Conservation (phyloP, 2,329 filamentous ascomycete genomes). For the Fusarium nurragi region DNA sequence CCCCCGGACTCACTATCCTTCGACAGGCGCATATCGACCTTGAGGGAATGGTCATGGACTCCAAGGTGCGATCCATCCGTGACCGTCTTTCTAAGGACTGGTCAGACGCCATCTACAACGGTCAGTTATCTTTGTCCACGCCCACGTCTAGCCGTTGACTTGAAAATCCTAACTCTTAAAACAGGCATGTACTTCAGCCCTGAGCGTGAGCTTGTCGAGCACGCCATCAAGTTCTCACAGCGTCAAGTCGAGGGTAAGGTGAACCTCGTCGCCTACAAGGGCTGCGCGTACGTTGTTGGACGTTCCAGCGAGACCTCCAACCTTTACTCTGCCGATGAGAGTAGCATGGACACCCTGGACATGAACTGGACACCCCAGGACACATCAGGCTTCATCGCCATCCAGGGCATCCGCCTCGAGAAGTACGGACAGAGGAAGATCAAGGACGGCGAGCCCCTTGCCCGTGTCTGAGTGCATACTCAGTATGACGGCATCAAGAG, state of each 20-base stretch:
- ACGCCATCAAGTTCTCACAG: slow-evolving; percentile 68
- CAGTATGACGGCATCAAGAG: neutral
- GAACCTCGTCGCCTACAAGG: slow-evolving; percentile 56
- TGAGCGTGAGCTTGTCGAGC: slow-evolving; percentile 65
- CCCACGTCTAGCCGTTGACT: neutral
- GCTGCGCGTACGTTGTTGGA: slow-evolving; percentile 57
- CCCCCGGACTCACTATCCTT: slow-evolving; percentile 31
- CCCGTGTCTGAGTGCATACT: neutral
- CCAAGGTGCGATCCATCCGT: slow-evolving; percentile 62
- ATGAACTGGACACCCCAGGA: slow-evolving; percentile 75
- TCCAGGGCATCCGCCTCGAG: slow-evolving; percentile 52
- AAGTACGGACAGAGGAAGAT: slow-evolving; percentile 53
- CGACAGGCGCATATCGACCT: slow-evolving; percentile 53
- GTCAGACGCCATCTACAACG: slow-evolving; percentile 41
- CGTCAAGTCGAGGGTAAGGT: slow-evolving; percentile 55
- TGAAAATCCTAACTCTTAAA: neutral
- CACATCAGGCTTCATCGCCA: slow-evolving; percentile 69
- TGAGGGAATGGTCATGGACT: slow-evolving; percentile 64
- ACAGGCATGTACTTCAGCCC: slow-evolving; percentile 61
- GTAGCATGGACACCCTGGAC: slow-evolving; percentile 62
- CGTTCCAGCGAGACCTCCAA: slow-evolving; percentile 58
- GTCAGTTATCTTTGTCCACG: neutral
- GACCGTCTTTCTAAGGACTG: slow-evolving; percentile 65
- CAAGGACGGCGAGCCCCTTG: slow-evolving; percentile 52
- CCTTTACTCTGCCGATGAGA: slow-evolving; percentile 61